phyloP scores from a whole-genome alignment of 805 yeast genomes.

The Naumovozyma baii region DNA sequence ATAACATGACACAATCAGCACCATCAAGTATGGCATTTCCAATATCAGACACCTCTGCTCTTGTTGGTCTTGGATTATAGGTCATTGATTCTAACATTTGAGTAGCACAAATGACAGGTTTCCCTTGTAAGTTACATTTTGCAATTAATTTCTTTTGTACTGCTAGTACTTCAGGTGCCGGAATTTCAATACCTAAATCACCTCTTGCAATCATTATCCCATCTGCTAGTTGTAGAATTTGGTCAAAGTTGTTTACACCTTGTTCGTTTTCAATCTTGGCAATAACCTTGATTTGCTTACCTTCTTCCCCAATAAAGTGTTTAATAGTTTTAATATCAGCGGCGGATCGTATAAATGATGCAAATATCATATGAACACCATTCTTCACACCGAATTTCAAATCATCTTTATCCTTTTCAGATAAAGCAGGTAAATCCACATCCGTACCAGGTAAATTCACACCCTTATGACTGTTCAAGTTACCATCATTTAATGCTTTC shows the following conservation, averaged over 20 bases:
- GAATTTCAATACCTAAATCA: constrained; percentile 98
- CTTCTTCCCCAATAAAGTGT: constrained; percentile 92
- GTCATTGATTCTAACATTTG: constrained; percentile 99
- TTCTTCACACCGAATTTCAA: constrained; percentile 92
- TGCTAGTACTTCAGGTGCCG: constrained; percentile 96
- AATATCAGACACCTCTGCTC: constrained; percentile 98
- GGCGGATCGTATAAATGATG: constrained; percentile 94
- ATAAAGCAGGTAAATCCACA: constrained; percentile 95
- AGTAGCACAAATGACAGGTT: constrained; percentile 99
- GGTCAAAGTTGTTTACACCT: constrained; percentile 99
- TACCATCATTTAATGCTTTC: constrained; percentile 86
- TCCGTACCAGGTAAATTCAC: constrained; percentile 98
- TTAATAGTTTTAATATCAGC: constrained; percentile 84
- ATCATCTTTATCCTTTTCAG: constrained; percentile 93
- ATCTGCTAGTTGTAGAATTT: constrained; percentile 85
- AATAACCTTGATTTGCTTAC: constrained; percentile 91
- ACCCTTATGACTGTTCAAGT: constrained; percentile 95
- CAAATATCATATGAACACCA: constrained; percentile 96
- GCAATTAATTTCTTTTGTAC: constrained; percentile 99
- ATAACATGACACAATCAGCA: constrained; percentile 99
- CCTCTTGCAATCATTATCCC: constrained; percentile 99
- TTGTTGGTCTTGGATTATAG: constrained; percentile 98
- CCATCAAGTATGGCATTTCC: constrained; percentile 99
- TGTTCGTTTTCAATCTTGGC: constrained; percentile 98
- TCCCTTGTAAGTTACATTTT: constrained; percentile 97